phyloP scores from a whole-genome alignment of 2,329 filamentous ascomycete genomes.

The Aspergillus vadensis region DNA sequence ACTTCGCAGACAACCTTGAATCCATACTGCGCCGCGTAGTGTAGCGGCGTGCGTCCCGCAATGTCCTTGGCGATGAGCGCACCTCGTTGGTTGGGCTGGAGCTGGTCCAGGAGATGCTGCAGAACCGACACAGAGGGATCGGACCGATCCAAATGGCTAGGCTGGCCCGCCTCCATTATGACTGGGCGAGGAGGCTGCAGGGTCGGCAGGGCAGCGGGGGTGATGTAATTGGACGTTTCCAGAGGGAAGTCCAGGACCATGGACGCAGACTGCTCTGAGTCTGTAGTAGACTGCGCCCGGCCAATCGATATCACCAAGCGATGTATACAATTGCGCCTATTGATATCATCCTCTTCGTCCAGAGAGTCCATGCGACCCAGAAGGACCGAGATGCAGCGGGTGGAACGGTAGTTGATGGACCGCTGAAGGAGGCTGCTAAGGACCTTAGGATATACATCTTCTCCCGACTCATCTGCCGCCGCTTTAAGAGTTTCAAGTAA shows the following conservation, averaged over 20 bases:
- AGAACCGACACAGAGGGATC: constrained; percentile 75
- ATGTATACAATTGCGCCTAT: constrained; percentile 90
- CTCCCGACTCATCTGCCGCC: constrained; percentile 56
- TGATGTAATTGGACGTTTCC: constrained; percentile 72
- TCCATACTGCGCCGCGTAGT: constrained; percentile 93
- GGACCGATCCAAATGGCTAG: constrained; percentile 63
- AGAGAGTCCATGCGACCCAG: constrained; percentile 69
- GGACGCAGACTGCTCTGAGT: constrained; percentile 55
- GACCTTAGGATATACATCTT: constrained; percentile 68
- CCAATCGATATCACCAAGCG: constrained; percentile 90
- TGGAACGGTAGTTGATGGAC: constrained; percentile 71
- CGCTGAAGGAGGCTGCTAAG: constrained; percentile 48
- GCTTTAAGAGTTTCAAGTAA: constrained; percentile 62
- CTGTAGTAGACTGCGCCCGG: constrained; percentile 64
- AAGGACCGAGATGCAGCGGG: constrained; percentile 69
- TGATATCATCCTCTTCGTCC: constrained; percentile 88
- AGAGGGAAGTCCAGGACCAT: constrained; percentile 52
- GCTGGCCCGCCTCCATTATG: constrained; percentile 65
- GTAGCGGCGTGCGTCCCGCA: constrained; percentile 80
- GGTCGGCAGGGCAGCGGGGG: constrained; percentile 71
- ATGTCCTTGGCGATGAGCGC: constrained; percentile 72
- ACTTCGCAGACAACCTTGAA: constrained; percentile 88
- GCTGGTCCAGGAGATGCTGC: constrained; percentile 63
- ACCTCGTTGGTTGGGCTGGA: constrained; percentile 67
- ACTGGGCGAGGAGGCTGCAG: constrained; percentile 63